Evolutionary conservation across 1,284 basidiomycete species (phyloP), one percentile per base, ranked within the genome.

Genomic region (Coriolopsis trogii): DNA sequence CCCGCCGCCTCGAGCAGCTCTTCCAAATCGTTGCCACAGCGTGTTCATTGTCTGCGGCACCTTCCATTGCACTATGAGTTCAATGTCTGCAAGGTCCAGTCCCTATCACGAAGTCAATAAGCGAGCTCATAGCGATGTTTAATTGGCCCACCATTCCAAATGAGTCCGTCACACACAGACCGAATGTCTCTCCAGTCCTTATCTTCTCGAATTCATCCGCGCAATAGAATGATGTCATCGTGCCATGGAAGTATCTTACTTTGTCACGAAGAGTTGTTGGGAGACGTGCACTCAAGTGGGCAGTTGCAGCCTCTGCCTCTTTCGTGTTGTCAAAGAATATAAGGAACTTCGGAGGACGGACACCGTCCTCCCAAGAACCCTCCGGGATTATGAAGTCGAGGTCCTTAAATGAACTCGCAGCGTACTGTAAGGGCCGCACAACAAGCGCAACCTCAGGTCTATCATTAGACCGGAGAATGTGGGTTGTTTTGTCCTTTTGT

Each of bases 61-160:
- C 13, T 56, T 59, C 67, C 66, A 73, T 49, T 72, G 69, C 2
- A 70, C 48, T n/a, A 71, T 60, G 2, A 70, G 20, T 13, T 55
- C 21, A 15, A 73, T 62, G 51, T 71, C 62, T 0, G 63, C 58
- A 6, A 72, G 12, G 46, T 71, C 67, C 26, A 72, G 57, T 9
- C 70, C 69, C 70, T 72, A 41, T 16, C n/a, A 21, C 28, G 25
- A 28, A 16, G 13, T 25, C n/a, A 23, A 18, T 24, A 33, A 24
- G 6, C 16, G 43, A 8, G n/a, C 28, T 18, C n/a, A 8, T 30
- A 16, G 13, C 5, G 28, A 28, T 10, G 61, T 16, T 7, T 37
- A n/a, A n/a, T 9, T n/a, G n/a, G 9, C 58, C 20, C 28, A 71
- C 66, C 66, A 70, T 67, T 13, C 68, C 65, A 39, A 63, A 66